Percentiles rank a stretch among this genome's conserved stretches.
These are phyloP conservation scores for Aurifilum marmelostoma DNA, from an alignment of 2,329 filamentous ascomycete genomes.

Conservation along the genomic window DNA sequence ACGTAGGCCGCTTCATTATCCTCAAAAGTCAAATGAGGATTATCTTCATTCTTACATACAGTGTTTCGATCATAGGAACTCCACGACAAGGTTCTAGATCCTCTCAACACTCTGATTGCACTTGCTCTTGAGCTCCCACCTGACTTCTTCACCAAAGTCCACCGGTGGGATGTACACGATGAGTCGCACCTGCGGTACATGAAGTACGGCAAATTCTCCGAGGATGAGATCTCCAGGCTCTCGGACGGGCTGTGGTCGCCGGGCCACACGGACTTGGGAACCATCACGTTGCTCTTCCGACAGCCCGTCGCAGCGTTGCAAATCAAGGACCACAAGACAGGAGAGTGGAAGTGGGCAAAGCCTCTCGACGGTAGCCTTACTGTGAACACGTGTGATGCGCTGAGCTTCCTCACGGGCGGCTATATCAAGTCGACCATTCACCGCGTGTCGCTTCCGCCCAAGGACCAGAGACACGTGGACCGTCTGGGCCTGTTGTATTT, in stretches of 20 bases:
- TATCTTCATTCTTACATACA: neutral
- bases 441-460: constrained; percentile 43
- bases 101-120: constrained; percentile 58
- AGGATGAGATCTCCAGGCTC: constrained; percentile 53
- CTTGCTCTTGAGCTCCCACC: constrained; percentile 59
- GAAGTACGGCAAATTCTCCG: constrained; percentile 55
- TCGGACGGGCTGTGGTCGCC: constrained; percentile 37
- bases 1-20: neutral
- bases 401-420: constrained; percentile 49
- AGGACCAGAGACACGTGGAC: constrained; percentile 48
- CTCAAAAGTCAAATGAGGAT: constrained; percentile 8
- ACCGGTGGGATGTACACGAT: constrained; percentile 54
- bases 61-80: constrained; percentile 31
- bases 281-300: constrained; percentile 56
- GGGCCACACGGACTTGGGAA: constrained; percentile 58
- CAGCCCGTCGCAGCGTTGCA: constrained; percentile 58
- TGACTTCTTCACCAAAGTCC: constrained; percentile 53
- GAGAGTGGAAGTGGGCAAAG: constrained; percentile 49
- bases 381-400: constrained; percentile 50
- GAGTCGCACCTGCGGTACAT: constrained; percentile 63
- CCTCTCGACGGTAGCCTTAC: constrained; percentile 50
- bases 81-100: constrained; percentile 53
- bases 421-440: constrained; percentile 43
- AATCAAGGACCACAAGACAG: constrained; percentile 45
- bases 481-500: constrained; percentile 56